Evolutionary conservation across 345 rosid species (phyloP).

Genomic region (Citrus reticulata): DNA sequence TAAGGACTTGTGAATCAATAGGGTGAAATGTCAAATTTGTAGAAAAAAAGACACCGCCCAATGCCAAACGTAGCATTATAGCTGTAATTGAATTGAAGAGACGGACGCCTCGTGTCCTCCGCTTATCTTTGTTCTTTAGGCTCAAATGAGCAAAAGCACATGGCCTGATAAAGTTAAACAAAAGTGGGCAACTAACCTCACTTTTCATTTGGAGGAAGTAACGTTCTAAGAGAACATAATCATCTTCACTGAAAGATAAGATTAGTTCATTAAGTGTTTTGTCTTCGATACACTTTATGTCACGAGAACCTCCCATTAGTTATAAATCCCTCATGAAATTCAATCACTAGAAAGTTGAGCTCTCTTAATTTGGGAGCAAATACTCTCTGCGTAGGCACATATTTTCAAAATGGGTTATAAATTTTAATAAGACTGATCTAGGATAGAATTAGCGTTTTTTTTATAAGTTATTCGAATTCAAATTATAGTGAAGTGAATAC

Average conservation of each 20-base stretch:
- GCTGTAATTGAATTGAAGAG: not conserved
- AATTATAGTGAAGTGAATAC: no score
- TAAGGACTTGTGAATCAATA: not conserved
- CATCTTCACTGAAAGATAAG: not conserved
- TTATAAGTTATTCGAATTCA: no score
- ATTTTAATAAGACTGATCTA: no score
- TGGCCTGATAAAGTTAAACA: not conserved
- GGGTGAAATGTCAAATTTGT: not conserved
- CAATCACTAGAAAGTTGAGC: no score
- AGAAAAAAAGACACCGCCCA: not conserved
- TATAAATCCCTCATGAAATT: not conserved
- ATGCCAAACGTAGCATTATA: not conserved
- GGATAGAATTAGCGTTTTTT: no score
- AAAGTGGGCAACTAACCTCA: no score
- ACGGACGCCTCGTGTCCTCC: not conserved
- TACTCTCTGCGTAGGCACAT: no score
- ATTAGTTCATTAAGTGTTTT: not conserved
- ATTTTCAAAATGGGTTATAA: no score
- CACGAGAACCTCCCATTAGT: no score
- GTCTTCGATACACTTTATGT: no score
- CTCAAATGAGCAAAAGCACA: not conserved
- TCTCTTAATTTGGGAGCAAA: no score
- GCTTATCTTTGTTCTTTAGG: no score
- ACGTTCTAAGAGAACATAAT: not conserved
- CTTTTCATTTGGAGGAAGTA: not conserved